phyloP scores from a whole-genome alignment of 306 rosid genomes.

The Vicia faba region DNA sequence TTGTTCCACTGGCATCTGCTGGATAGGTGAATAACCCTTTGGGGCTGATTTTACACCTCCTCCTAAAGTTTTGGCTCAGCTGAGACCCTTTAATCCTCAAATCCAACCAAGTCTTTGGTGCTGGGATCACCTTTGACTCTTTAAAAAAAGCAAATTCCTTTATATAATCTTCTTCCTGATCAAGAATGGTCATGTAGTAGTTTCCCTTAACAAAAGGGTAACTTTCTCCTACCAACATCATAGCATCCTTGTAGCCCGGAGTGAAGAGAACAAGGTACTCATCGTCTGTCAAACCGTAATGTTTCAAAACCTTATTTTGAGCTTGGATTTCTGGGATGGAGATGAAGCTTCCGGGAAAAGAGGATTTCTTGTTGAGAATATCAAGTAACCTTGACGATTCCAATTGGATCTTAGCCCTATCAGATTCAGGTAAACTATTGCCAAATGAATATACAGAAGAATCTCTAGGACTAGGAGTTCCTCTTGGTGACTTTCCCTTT shows the following conservation, averaged over 20 bases:
- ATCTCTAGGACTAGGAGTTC: constrained; percentile 54
- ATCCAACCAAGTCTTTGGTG: constrained; percentile 73
- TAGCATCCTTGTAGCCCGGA: constrained; percentile 65
- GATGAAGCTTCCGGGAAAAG: constrained; percentile 76
- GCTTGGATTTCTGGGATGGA: constrained; percentile 81
- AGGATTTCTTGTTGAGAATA: constrained; percentile 70
- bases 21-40: constrained; percentile 87
- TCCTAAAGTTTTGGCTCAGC: constrained; percentile 77
- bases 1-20: constrained; percentile 66
- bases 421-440: constrained; percentile 65
- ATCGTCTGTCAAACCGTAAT: constrained; percentile 71
- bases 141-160: constrained; percentile 67
- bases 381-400: constrained; percentile 84
- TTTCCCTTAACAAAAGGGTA: constrained; percentile 73
- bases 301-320: constrained; percentile 69
- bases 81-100: constrained; percentile 87
- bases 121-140: constrained; percentile 68
- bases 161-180: constrained; percentile 57
- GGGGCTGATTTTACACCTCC: constrained; percentile 75
- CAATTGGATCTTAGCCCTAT: constrained; percentile 56
- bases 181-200: constrained; percentile 63
- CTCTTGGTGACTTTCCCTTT: constrained; percentile 62
- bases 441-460: constrained; percentile 56
- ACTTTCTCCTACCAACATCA: constrained; percentile 81
- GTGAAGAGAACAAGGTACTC: constrained; percentile 80